phyloP scores from a whole-genome alignment of 139 green algal genomes.

The Mesostigma viride region DNA sequence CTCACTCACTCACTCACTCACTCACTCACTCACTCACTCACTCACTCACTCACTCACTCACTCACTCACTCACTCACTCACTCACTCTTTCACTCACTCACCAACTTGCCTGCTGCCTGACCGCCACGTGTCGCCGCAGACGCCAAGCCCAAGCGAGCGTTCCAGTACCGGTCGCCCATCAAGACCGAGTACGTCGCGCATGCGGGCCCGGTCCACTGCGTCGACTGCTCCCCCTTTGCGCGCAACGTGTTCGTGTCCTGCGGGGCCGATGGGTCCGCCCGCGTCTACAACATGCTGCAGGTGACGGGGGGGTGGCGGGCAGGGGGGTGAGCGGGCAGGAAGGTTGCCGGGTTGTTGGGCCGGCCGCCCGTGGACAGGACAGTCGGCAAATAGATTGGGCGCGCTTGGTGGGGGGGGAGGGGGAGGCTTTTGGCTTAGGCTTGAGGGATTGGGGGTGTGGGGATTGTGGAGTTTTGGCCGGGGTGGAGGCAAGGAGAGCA shows the following conservation, averaged over 20 bases:
- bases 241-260: slow-evolving; percentile 15
- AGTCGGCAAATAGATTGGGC: no score
- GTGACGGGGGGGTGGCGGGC: neutral
- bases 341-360: neutral
- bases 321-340: neutral
- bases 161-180: slow-evolving; percentile 39
- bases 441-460: neutral
- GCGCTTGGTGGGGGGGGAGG: no score
- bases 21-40: no score
- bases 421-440: neutral
- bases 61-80: no score
- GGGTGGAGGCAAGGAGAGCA: no score
- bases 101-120: no score
- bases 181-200: slow-evolving; percentile 33
- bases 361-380: neutral
- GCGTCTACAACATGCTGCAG: slow-evolving; percentile 28
- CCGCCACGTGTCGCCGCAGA: no score
- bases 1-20: no score
- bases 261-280: slow-evolving; percentile 44
- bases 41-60: no score
- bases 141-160: no score
- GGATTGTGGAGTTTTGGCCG: neutral
- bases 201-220: slow-evolving; percentile 36
- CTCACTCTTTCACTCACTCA: no score
- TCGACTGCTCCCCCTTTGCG: slow-evolving; percentile 42